Conservation (phyloP, 2,329 filamentous ascomycete species). For the Ophiostoma quercus region DNA sequence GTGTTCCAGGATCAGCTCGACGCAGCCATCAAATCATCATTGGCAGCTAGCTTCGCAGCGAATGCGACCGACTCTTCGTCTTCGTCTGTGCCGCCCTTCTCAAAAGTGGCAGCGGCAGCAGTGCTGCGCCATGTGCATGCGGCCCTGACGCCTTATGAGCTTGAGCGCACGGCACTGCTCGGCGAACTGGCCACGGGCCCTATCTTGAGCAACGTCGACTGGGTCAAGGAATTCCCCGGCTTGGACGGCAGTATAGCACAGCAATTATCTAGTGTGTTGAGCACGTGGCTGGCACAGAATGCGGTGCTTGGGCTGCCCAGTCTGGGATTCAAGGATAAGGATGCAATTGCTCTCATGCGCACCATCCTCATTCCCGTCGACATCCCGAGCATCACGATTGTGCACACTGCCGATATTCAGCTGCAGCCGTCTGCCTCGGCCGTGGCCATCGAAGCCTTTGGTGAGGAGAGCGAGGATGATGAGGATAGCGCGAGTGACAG, state of each 20-base stretch:
- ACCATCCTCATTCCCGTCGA: constrained; percentile 86
- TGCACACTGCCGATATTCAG: constrained; percentile 70
- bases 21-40: constrained; percentile 41
- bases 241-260: constrained; percentile 36
- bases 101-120: constrained; percentile 30
- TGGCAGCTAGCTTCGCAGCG: constrained; percentile 36
- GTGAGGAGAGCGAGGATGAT: background rate
- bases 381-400: constrained; percentile 73
- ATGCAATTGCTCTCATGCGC: constrained; percentile 38
- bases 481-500: background rate
- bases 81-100: background rate
- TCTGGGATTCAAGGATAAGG: background rate
- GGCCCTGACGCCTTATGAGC: constrained; percentile 45
- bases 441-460: constrained; percentile 30
- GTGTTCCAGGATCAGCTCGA: constrained; percentile 71
- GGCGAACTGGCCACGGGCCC: constrained; percentile 45
- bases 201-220: constrained; percentile 43
- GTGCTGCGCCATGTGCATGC: constrained; percentile 43
- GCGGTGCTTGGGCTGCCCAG: background rate
- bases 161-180: constrained; percentile 53
- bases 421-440: constrained; percentile 39
- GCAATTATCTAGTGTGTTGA: constrained; percentile 36
- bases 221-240: constrained; percentile 47
- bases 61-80: too few species aligned
- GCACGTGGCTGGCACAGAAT: constrained; percentile 35